These are phyloP conservation scores for Rhododendron ferrugineum DNA, from an alignment of 148 eudicot genomes.

Conservation along the genomic window DNA sequence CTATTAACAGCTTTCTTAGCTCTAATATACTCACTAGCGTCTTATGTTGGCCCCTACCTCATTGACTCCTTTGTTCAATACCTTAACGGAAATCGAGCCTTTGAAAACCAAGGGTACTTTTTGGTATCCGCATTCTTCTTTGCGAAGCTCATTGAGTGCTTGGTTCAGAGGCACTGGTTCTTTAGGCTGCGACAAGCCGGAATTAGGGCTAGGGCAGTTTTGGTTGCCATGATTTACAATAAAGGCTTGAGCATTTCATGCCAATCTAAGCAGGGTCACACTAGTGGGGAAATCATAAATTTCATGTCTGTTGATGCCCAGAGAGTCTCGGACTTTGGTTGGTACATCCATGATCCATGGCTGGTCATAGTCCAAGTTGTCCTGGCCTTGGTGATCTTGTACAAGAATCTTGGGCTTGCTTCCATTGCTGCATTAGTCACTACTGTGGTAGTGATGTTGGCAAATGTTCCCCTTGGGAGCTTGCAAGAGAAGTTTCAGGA, in stretches of 20 bases:
- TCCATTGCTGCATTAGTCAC: conserved; percentile 42
- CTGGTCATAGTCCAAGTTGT: conserved; percentile 39
- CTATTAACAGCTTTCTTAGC: conserved; percentile 29
- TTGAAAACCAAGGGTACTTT: conserved; percentile 30
- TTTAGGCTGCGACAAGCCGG: conserved; percentile 36
- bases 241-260: conserved; percentile 45
- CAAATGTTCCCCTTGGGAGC: conserved; percentile 36
- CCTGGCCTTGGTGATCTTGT: conserved; percentile 40
- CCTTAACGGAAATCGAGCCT: conserved; percentile 34
- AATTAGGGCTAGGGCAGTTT: conserved; percentile 35
- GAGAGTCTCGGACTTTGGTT: conserved; percentile 33
- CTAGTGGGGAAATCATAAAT: conserved; percentile 58
- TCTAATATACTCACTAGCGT: conserved; percentile 25
- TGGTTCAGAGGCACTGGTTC: conserved; percentile 44
- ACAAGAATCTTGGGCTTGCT: conserved; percentile 47
- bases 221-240: conserved; percentile 42
- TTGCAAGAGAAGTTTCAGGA: conserved; percentile 34
- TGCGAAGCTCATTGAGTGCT: conserved; percentile 47
- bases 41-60: conserved; percentile 47
- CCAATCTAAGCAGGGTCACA: conserved; percentile 46
- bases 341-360: conserved; percentile 56
- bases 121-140: conserved; percentile 35
- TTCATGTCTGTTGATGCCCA: conserved; percentile 55
- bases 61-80: conserved; percentile 50
- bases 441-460: conserved; percentile 34